Base-by-base conservation (phyloP, 352 stramenopile species). In the Phytophthora palmivora region DNA sequence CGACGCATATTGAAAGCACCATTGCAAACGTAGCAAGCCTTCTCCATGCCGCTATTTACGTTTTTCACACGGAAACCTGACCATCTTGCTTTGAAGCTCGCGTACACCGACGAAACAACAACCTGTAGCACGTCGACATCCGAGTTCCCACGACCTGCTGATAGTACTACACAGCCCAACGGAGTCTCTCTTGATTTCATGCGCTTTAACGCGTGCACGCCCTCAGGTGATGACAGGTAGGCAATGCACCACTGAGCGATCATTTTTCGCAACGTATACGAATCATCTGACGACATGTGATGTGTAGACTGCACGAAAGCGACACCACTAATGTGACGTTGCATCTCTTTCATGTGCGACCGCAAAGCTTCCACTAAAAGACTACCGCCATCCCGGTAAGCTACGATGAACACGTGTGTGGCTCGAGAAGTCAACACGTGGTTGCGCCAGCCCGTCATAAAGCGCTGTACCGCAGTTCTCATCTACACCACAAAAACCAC, bases 11-110 rank as follows among this genome's bases (percentile, higher is more conserved):
- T 88, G 47, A 91, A 91, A 9, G 53, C 51, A 12, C 83, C 76
- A 51, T 86, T 83, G 64, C 82, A 91, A 32, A 83, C 52, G 55
- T 89, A 91, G 63, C 82, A 91, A 14, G 55, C 48, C 47, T 87
- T 87, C 56, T 89, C 79, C 67, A 91, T 80, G n/a, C 82, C 82
- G 18, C 65, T 80, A 58, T 87, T 87, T 34, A 88, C 75, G 44
- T 84, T 87, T 64, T 87, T 87, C n/a, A 87, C 78, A 15, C 82
- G 82, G 63, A 91, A 91, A 41, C 82, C 82, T 42, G 82, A 88
- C 78, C 79, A 91, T 45, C 82, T 73, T 44, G 82, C 82, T 49
- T 87, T 87, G 63, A 91, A 91, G 32, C 77, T 84, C 22, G 81
- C 76, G 39, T 77, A 91, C 14, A 88, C 79, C 42, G 81, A 88